Evolutionary conservation across 1,284 basidiomycete genomes (phyloP), one percentile per base, ranked within the genome.

Genomic region (Leccinum subrobustum): DNA sequence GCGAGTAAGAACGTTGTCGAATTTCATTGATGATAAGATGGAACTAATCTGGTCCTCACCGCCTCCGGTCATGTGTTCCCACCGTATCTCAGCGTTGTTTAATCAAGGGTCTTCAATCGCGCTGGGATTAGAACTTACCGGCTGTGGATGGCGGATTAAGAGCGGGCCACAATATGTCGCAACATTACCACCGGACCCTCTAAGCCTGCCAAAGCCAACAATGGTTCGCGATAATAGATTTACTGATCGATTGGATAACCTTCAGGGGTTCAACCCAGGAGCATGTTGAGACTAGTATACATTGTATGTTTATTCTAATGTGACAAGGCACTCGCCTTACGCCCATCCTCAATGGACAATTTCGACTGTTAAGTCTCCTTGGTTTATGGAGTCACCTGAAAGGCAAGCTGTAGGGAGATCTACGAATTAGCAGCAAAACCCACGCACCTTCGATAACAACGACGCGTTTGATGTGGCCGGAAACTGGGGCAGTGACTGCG

Each of bases 381-480:
- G 90, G 74, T 88, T 89, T 78, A 96, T 89, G 20, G 92, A 93
- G 75, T 94, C 93, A 68, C 92, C 89, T 92, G 67, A 53, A 59
- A 62, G 12, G 54, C 48, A 59, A 18, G 60, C 68, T 48, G 69
- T 3, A 68, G 2, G 20, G 12, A 56, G 37, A 14, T 23, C 12
- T 25, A 16, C 47, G 16, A 11, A 42, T 54, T 9, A 23, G 11
- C 18, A 48, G 35, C 44, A 62, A 31, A 61, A 64, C 44, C 50
- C 57, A 65, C 70, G 60, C 60, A 88, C 91, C 92, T 83, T 94
- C 92, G 64, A 86, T 85, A 59, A 98, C 94, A 57, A 88, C 83
- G 51, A 99, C 93, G 53, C 95, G 89, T 80, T 93, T 94, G 79
- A 98, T 84, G 76, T 96, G 95, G 53, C 96, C 96, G 58, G 93